Conservation (phyloP, 2,329 filamentous ascomycete genomes). For the Pestalotiopsis sp. region DNA sequence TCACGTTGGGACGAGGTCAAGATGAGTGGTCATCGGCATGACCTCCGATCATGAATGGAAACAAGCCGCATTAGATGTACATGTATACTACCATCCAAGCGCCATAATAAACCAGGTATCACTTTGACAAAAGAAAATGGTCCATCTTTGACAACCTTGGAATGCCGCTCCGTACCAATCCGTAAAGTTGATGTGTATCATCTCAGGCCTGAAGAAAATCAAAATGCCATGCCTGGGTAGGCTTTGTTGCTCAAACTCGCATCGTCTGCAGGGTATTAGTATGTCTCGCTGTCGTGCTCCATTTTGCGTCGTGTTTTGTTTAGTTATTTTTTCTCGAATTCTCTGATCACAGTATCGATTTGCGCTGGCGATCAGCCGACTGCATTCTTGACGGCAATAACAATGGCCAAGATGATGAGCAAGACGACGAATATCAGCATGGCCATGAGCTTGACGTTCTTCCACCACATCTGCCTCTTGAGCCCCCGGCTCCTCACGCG, state of each 20-base stretch:
- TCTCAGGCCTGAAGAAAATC: neutral
- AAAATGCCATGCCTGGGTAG: neutral
- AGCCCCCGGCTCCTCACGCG: constrained; percentile 82
- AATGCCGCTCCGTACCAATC: neutral
- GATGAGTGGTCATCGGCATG: neutral
- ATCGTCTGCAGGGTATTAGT: neutral
- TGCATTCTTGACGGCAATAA: constrained; percentile 52
- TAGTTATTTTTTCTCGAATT: neutral
- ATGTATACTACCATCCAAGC: neutral
- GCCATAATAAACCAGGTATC: neutral
- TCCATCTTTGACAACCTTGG: neutral
- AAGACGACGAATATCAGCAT: constrained; percentile 70
- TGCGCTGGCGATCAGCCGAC: neutral
- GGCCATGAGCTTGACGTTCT: constrained; percentile 94
- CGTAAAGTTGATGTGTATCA: neutral
- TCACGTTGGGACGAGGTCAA: neutral
- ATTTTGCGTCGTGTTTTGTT: neutral
- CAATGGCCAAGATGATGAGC: constrained; percentile 57
- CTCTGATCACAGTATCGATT: no score
- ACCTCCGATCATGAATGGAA: neutral
- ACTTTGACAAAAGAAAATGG: constrained; percentile 1
- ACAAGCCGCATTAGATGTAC: neutral
- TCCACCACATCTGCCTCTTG: constrained; percentile 98
- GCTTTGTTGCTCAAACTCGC: neutral
- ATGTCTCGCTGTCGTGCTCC: neutral